A percentile compares a stretch with the other conserved stretches of the same genome.
Evolutionary conservation across 768 basidiomycete genomes (phyloP).

Genomic region (Butyriboletus loyo): DNA sequence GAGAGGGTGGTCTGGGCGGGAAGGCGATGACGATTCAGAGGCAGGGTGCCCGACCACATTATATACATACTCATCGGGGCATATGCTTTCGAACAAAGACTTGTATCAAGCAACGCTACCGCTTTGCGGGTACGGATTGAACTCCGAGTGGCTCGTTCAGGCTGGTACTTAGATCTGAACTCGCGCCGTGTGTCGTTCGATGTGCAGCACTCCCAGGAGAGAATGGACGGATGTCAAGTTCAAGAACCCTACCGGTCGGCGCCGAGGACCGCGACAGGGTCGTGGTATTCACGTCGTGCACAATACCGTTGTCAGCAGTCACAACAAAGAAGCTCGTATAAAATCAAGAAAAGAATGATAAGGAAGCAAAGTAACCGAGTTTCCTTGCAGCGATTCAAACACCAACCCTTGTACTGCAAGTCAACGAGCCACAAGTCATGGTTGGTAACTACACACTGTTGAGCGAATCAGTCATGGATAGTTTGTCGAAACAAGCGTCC

Average conservation of each 20-base stretch:
- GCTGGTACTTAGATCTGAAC: neutral
- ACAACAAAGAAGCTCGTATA: neutral
- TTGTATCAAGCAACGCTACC: neutral
- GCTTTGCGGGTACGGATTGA: neutral
- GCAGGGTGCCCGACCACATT: neutral
- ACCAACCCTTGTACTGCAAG: neutral
- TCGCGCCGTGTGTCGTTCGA: too few species aligned
- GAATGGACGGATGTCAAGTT: neutral
- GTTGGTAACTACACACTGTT: neutral
- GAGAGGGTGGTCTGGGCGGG: neutral
- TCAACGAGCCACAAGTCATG: neutral
- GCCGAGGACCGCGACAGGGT: neutral
- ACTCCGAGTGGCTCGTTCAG: constrained; percentile 3
- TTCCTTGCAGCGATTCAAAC: neutral
- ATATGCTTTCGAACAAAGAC: constrained; percentile 8
- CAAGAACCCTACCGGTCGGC: neutral
- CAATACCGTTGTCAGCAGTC: neutral
- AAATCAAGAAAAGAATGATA: neutral
- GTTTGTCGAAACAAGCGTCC: neutral
- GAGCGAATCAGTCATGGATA: neutral
- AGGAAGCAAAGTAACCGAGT: neutral
- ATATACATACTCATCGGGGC: constrained; percentile 1
- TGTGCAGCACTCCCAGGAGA: neutral
- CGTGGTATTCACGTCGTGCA: neutral
- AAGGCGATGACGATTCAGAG: neutral